Evolutionary conservation across 805 yeast genomes (phyloP).

Genomic region (Candida pini): DNA sequence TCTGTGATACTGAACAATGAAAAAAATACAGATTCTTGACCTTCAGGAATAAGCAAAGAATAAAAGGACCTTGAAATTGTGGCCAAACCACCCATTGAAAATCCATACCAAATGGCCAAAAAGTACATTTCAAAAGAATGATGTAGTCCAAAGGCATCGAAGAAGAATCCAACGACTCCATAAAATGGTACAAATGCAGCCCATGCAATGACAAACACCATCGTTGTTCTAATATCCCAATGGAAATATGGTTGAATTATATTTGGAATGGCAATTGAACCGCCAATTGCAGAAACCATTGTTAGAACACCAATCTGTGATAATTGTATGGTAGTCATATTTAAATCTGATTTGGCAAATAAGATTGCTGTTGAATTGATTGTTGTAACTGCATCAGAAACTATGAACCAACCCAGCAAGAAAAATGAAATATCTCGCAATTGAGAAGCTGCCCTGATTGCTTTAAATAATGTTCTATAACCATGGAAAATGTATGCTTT

Average conservation of each 20-base stretch:
- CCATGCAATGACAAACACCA: conserved; percentile 52
- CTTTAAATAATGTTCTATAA: conserved; percentile 50
- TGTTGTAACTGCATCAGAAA: conserved; percentile 71
- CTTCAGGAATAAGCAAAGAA: conserved; percentile 64
- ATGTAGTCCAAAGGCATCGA: conserved; percentile 50
- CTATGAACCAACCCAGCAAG: conserved; percentile 68
- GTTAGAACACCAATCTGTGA: conserved; percentile 62
- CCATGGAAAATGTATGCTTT: conserved; percentile 46
- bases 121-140: conserved; percentile 64
- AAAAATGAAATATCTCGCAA: conserved; percentile 63
- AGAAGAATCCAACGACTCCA: conserved; percentile 62
- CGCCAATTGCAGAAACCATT: conserved; percentile 61
- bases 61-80: conserved; percentile 66
- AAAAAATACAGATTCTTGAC: conserved; percentile 71
- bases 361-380: conserved; percentile 75
- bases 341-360: conserved; percentile 65
- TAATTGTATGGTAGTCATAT: conserved; percentile 62
- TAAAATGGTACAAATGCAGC: conserved; percentile 65
- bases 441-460: conserved; percentile 54
- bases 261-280: conserved; percentile 56
- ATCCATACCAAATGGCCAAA: conserved; percentile 70
- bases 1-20: conserved; percentile 74
- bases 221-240: conserved; percentile 40
- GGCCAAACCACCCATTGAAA: conserved; percentile 67
- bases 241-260: conserved; percentile 31